phyloP scores from a whole-genome alignment of 495 filamentous ascomycete species.

The Lasiosphaeriaceae sp. region DNA sequence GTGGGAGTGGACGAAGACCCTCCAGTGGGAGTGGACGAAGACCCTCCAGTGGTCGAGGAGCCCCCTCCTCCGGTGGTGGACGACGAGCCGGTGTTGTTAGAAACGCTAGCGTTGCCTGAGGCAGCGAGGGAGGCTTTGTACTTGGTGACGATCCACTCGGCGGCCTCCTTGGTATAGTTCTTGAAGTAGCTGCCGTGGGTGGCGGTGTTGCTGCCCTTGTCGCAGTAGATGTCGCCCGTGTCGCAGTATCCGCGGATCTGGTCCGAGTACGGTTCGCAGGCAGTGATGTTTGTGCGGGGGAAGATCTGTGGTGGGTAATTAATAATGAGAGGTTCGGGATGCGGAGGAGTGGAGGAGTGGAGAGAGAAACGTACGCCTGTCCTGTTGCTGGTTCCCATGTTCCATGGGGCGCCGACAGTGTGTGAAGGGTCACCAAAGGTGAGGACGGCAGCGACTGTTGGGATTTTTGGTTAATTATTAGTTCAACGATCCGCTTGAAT shows the following conservation, averaged over 20 bases:
- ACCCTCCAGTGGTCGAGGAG: no score
- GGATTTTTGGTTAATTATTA: slow-evolving; percentile 6
- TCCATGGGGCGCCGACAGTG: background rate
- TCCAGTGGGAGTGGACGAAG: no score
- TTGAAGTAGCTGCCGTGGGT: slow-evolving; percentile 4
- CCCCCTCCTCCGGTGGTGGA: no score
- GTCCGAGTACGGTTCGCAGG: slow-evolving; percentile 1
- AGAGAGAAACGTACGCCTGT: slow-evolving; percentile 13
- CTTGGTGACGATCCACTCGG: background rate
- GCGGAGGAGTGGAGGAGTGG: slow-evolving; percentile 9
- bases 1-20: no score
- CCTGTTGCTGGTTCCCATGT: slow-evolving; percentile 6
- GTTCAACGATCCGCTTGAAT: slow-evolving; percentile 10
- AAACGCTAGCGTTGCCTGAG: background rate
- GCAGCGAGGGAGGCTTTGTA: background rate
- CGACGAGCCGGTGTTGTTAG: background rate
- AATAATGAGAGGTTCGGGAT: slow-evolving; percentile 1
- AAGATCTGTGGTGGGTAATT: slow-evolving; percentile 17
- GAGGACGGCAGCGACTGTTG: slow-evolving; percentile 1
- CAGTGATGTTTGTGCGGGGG: slow-evolving; percentile 14
- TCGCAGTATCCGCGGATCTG: slow-evolving; percentile 18
- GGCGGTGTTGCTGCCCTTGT: slow-evolving; percentile 6
- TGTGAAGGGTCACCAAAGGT: slow-evolving; percentile 8
- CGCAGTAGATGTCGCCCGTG: slow-evolving; percentile 17
- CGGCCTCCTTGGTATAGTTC: slow-evolving; percentile 1